Base-by-base conservation (phyloP, 768 basidiomycete genomes). In the Trametes coccinea region DNA sequence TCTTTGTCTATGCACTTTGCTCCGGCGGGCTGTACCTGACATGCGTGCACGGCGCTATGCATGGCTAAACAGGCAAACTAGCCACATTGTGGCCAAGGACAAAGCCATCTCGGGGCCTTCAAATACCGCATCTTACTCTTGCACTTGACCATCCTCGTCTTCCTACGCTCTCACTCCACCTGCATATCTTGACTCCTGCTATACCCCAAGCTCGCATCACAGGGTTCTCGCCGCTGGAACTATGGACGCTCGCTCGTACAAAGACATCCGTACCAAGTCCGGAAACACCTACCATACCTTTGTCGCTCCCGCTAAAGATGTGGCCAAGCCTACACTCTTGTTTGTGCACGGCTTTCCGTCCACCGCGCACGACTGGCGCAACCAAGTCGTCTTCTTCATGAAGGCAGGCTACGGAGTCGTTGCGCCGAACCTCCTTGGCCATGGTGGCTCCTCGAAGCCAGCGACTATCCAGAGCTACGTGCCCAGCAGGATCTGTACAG, bases 381-480 rank as follows among this genome's bases (percentile, higher is more conserved):
- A 71, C 40, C 76, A 80, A 52, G 73, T 79, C 56, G 61, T 70
- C 52, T 72, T 73, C 68, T 75, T 83, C 67, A 56, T 70, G 44
- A 66, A 70, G 31, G 69, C 69, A 56, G 82, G 81, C 27, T 80
- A 77, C 46, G 77, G 80, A 11, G 31, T 82, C 13, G 67, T 84
- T 51, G 77, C 74, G 14, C 81, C 81, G 0, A 82, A 83, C 65
- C 74, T 81, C 64, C 74, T 83, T 13, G 82, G 82, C 5, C 76
- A 73, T 39, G 82, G 80, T 14, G 74, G 67, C 22, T 82, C 83
- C 3, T 75, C 75, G 60, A 82, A 81, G 65, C 75, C 81, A 7
- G 61, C 53, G 0, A 71, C 76, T 29, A 55, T 61, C 5, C 60
- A 66, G 16, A 52, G 59, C 47, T 79, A 75, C 65, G 65, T 61